A percentile compares a stretch with the other conserved stretches of the same genome.
phyloP scores from a whole-genome alignment of 805 yeast genomes.

The Starmerella apicola region DNA sequence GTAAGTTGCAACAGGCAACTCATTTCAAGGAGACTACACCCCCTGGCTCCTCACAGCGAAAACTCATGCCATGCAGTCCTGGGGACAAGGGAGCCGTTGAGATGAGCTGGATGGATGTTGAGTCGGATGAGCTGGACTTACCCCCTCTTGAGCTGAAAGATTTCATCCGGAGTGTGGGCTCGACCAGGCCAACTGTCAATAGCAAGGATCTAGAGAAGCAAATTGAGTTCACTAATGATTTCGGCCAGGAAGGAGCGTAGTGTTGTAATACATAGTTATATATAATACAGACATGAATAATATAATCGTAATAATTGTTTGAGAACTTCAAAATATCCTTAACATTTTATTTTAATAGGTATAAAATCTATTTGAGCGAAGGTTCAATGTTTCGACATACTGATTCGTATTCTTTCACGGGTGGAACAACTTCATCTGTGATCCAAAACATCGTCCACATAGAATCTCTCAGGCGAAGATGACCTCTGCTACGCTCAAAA shows the following conservation, averaged over 20 bases:
- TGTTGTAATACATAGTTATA: no score
- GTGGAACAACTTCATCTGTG: constrained; percentile 24
- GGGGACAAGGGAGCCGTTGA: constrained; percentile 83
- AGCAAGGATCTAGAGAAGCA: constrained; percentile 70
- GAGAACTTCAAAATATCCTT: no score
- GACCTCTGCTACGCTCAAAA: constrained; percentile 77
- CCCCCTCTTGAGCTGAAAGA: constrained; percentile 86
- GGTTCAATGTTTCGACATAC: constrained; percentile 50
- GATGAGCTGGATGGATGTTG: constrained; percentile 88
- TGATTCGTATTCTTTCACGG: constrained; percentile 38
- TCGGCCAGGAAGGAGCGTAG: constrained; percentile 88
- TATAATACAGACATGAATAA: no score
- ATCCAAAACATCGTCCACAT: constrained; percentile 37
- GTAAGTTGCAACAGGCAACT: constrained; percentile 90
- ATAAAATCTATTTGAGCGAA: constrained; percentile 28
- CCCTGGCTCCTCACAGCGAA: constrained; percentile 22
- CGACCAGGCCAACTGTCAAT: constrained; percentile 91
- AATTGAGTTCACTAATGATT: constrained; percentile 79
- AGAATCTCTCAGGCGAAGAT: constrained; percentile 35
- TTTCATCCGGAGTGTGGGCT: constrained; percentile 81
- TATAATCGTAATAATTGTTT: no score
- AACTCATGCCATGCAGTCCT: constrained; percentile 88
- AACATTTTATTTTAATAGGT: no score
- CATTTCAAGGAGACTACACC: constrained; percentile 60
- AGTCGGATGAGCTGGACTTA: constrained; percentile 75